Conservation (phyloP, 306 rosid species). For the Alnus glutinosa region DNA sequence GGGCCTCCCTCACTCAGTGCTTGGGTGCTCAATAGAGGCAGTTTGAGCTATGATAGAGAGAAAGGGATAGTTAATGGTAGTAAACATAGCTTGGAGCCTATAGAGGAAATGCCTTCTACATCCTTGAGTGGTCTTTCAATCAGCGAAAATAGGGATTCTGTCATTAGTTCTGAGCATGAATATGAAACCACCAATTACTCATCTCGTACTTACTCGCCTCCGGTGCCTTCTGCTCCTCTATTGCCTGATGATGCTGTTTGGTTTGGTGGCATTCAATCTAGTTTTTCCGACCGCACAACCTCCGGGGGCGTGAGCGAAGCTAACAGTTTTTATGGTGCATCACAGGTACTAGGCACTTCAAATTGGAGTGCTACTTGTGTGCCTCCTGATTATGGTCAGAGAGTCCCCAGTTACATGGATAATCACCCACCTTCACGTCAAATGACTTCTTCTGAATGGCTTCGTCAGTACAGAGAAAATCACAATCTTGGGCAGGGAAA, state of each 20-base stretch:
- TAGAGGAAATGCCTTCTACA: conserved; percentile 60
- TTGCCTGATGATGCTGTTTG: conserved; percentile 73
- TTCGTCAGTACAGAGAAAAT: conserved; percentile 78
- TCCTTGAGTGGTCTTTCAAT: conserved; percentile 48
- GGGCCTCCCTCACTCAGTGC: conserved; percentile 96
- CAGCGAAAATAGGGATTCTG: conserved; percentile 36
- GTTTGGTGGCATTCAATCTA: conserved; percentile 47
- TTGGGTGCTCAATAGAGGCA: conserved; percentile 74
- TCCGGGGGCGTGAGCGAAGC: conserved; percentile 19
- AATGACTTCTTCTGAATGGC: conserved; percentile 97
- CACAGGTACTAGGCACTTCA: conserved; percentile 38
- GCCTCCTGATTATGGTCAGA: conserved; percentile 45
- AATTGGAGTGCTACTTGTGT: conserved; percentile 53
- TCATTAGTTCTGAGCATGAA: conserved; percentile 20
- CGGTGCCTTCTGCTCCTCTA: conserved; percentile 91
- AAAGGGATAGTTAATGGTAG: conserved; percentile 36
- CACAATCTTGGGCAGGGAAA: conserved; percentile 39
- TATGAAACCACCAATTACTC: conserved; percentile 33
- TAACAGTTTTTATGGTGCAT: conserved; percentile 26
- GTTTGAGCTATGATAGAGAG: conserved; percentile 44
- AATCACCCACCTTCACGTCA: conserved; percentile 51
- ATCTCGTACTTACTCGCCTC: conserved; percentile 59
- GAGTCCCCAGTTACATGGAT: conserved; percentile 36
- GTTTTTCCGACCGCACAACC: conserved; percentile 29
- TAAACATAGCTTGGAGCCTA: conserved; percentile 55